Evolutionary conservation across 2,329 filamentous ascomycete genomes (phyloP).

Genomic region (Hirsutella minnesotensis): DNA sequence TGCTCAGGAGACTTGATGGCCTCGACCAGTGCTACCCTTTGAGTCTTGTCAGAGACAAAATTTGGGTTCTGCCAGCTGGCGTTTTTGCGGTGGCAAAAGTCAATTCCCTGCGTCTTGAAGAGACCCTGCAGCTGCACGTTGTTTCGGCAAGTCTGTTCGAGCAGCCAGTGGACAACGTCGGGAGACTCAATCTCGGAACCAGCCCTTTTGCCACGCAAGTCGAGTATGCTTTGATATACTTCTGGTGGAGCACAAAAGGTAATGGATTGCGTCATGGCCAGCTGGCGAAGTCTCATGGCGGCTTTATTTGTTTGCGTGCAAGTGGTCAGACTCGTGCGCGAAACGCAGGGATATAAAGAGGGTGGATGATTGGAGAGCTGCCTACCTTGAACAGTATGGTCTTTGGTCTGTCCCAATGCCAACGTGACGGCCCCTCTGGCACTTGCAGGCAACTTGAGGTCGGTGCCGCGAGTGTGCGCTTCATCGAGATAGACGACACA

Average conservation of each 20-base stretch:
- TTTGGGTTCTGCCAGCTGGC: conserved; percentile 29
- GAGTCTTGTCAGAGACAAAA: conserved; percentile 21
- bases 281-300: conserved; percentile 52
- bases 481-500: conserved; percentile 41
- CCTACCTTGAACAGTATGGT: conserved; percentile 47
- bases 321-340: no score
- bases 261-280: conserved; percentile 42
- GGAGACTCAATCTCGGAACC: conserved; percentile 6
- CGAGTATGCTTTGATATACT: conserved; percentile 48
- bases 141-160: conserved; percentile 48
- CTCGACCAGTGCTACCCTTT: conserved; percentile 20
- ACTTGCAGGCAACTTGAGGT: conserved; percentile 38
- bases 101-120: conserved; percentile 45
- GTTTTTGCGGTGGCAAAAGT: conserved; percentile 46
- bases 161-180: conserved; percentile 40
- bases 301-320: conserved; percentile 25
- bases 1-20: conserved; percentile 34
- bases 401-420: conserved; percentile 44
- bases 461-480: conserved; percentile 45
- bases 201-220: conserved; percentile 16
- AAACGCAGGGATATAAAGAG: no score
- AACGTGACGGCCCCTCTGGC: conserved; percentile 43
- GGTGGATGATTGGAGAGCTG: no score
- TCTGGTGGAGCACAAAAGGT: conserved; percentile 46
- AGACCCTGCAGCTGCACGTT: conserved; percentile 49